These are phyloP conservation scores for Nadsonia fulvescens DNA, from an alignment of 805 yeast species.

Conservation along the genomic window DNA sequence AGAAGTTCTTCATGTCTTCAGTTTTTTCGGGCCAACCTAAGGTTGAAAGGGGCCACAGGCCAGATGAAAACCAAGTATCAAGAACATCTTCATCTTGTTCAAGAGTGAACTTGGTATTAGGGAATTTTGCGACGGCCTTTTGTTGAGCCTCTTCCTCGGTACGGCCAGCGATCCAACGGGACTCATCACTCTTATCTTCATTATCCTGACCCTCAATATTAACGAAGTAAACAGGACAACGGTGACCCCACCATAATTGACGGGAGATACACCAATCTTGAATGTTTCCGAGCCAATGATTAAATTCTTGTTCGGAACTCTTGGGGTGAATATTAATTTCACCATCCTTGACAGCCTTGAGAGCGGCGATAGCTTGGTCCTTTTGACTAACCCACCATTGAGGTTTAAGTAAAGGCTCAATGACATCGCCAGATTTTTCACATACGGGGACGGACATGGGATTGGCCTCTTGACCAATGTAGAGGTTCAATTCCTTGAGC, in stretches of 20 bases:
- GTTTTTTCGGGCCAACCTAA: conserved; percentile 85
- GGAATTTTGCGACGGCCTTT: conserved; percentile 62
- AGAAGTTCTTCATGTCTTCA: conserved; percentile 55
- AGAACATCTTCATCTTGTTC: conserved; percentile 96
- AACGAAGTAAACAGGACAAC: conserved; percentile 90
- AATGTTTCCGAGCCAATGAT: conserved; percentile 86
- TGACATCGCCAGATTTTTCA: conserved; percentile 91
- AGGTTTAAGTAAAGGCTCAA: conserved; percentile 92
- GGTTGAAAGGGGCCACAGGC: conserved; percentile 94
- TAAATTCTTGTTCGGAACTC: conserved; percentile 80
- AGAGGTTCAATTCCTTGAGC: conserved; percentile 57
- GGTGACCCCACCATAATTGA: conserved; percentile 91
- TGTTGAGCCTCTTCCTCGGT: conserved; percentile 61
- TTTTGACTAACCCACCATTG: conserved; percentile 98
- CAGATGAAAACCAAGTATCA: conserved; percentile 98
- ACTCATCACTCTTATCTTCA: conserved; percentile 39
- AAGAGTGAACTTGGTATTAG: conserved; percentile 49
- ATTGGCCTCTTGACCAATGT: conserved; percentile 73
- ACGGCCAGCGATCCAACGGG: conserved; percentile 87
- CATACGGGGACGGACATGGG: conserved; percentile 92
- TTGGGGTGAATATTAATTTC: conserved; percentile 69
- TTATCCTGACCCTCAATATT: conserved; percentile 45
- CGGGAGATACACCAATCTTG: conserved; percentile 99
- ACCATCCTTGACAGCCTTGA: conserved; percentile 70
- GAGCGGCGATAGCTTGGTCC: conserved; percentile 76